Evolutionary conservation across 2,329 filamentous ascomycete genomes (phyloP).

Genomic region (Sclerotinia subarctica): DNA sequence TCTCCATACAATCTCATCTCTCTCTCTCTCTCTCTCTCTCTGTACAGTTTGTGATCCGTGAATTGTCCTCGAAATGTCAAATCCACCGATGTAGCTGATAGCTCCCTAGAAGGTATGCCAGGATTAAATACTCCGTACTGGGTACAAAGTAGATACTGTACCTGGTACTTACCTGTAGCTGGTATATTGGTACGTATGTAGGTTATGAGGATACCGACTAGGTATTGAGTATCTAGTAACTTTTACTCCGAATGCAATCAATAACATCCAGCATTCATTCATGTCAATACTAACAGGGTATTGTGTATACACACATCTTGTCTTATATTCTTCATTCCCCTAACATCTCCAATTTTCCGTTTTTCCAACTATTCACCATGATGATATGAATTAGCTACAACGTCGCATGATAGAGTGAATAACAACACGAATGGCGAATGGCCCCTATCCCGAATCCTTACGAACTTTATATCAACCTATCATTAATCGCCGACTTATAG

Average conservation of each 20-base stretch:
- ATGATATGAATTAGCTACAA: background rate
- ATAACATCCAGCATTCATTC: too few species aligned
- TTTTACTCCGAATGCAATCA: background rate
- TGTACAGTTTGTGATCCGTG: conserved; percentile 2
- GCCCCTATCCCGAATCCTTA: conserved; percentile 2
- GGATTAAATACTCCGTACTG: background rate
- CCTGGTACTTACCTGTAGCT: too few species aligned
- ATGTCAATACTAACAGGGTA: background rate
- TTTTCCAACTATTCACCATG: background rate
- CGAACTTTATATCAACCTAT: background rate
- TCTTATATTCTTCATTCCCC: conserved; percentile 40
- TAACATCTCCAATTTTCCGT: conserved; percentile 32
- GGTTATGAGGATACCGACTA: background rate
- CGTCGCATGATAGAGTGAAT: background rate
- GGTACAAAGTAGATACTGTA: too few species aligned
- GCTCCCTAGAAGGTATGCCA: background rate
- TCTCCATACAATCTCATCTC: background rate
- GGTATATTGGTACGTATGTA: background rate
- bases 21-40: too few species aligned
- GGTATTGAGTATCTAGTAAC: too few species aligned
- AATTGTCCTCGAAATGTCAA: background rate
- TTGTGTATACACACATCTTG: conserved; percentile 26
- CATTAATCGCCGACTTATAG: background rate
- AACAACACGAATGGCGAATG: background rate
- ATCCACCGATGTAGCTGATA: background rate